Percentiles rank a stretch among this genome's conserved stretches.
phyloP scores from a whole-genome alignment of 2,329 filamentous ascomycete species.

The Colletotrichum musae region DNA sequence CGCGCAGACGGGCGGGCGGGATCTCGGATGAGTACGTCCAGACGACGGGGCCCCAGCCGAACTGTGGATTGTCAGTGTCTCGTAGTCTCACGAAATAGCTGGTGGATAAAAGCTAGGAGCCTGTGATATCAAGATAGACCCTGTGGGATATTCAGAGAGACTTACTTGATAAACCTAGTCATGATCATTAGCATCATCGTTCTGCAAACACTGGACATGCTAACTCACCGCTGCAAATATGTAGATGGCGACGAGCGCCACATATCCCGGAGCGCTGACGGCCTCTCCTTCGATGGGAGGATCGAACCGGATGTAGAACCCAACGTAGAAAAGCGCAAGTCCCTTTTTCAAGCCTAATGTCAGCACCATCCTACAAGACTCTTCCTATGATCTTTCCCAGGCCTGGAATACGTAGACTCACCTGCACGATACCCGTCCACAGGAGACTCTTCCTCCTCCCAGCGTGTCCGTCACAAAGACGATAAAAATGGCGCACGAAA shows the following conservation, averaged over 20 bases:
- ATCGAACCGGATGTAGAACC: conserved; percentile 70
- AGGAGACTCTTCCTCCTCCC: conserved; percentile 61
- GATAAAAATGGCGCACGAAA: conserved; percentile 72
- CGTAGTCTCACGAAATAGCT: too few species aligned
- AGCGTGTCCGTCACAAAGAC: conserved; percentile 75
- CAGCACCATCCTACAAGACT: background rate
- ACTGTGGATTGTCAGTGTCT: background rate
- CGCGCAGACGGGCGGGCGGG: conserved; percentile 70
- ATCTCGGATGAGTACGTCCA: conserved; percentile 72
- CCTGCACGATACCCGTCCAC: conserved; percentile 46
- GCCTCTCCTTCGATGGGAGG: conserved; percentile 52
- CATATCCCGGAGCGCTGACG: conserved; percentile 63
- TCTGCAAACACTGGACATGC: too few species aligned
- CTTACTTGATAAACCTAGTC: conserved; percentile 17
- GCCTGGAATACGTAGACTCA: background rate
- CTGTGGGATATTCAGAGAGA: too few species aligned
- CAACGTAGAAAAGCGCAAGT: conserved; percentile 71
- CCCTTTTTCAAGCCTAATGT: background rate
- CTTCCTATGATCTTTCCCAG: background rate
- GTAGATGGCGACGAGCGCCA: conserved; percentile 72
- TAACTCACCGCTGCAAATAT: conserved; percentile 38
- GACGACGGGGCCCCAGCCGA: conserved; percentile 71
- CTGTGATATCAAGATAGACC: too few species aligned
- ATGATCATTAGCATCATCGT: background rate
- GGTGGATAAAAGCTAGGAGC: too few species aligned